These are phyloP conservation scores for Talaromyces nanjingensis DNA, from an alignment of 495 filamentous ascomycete species.

Conservation along the genomic window DNA sequence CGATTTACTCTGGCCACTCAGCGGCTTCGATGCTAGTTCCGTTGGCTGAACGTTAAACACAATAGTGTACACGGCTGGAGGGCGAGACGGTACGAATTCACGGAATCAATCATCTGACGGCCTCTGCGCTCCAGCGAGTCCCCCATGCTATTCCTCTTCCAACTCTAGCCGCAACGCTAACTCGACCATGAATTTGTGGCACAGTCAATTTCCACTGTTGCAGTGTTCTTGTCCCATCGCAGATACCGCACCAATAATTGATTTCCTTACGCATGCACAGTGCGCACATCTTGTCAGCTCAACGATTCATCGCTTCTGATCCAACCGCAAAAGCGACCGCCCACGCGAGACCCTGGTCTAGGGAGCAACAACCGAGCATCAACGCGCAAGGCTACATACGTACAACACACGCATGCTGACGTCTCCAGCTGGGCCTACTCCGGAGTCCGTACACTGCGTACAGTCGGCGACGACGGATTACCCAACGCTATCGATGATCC, in stretches of 20 bases:
- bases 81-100: background rate
- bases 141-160: constrained; percentile 2
- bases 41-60: background rate
- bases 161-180: constrained; percentile 2
- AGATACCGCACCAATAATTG: background rate
- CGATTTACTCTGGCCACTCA: constrained; percentile 2
- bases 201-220: background rate
- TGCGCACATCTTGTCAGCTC: background rate
- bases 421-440: background rate
- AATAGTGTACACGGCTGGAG: background rate
- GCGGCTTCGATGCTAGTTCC: background rate
- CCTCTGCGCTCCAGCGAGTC: background rate
- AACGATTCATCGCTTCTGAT: background rate
- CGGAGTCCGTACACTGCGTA: background rate
- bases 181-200: background rate
- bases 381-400: constrained; percentile 1
- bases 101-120: constrained; percentile 3
- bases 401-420: constrained; percentile 1
- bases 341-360: constrained; percentile 5
- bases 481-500: constrained; percentile 3
- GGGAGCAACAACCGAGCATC: constrained; percentile 1
- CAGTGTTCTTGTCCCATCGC: background rate
- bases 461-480: background rate
- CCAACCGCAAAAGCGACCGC: background rate
- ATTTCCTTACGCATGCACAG: background rate